Conservation (phyloP, 2,329 filamentous ascomycete genomes). For the Hymenoscyphus infarciens region DNA sequence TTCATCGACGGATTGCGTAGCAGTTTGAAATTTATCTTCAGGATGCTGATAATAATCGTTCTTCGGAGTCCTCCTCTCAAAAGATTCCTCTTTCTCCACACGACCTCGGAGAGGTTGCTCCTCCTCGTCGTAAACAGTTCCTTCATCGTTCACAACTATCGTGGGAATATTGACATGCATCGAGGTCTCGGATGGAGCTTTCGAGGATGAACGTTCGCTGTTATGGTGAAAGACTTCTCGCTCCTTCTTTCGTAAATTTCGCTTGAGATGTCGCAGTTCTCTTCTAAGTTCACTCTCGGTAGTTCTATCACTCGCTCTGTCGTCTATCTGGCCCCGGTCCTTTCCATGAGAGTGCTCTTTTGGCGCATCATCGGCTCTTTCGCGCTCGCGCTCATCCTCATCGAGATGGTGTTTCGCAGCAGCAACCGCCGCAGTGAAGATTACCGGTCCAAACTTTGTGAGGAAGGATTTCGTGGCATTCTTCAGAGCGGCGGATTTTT, state of each 20-base stretch:
- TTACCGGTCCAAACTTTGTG: slow-evolving; percentile 22
- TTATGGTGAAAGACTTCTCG: slow-evolving; percentile 22
- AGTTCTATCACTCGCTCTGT: slow-evolving; percentile 10
- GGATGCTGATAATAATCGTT: slow-evolving; percentile 10
- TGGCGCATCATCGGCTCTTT: background rate
- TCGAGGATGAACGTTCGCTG: slow-evolving; percentile 25
- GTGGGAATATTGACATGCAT: slow-evolving; percentile 5
- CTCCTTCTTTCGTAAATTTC: slow-evolving; percentile 18
- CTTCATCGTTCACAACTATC: slow-evolving; percentile 3
- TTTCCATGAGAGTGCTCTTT: background rate
- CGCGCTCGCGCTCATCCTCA: slow-evolving; percentile 7
- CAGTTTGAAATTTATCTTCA: slow-evolving; percentile 5
- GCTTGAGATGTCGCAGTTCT: slow-evolving; percentile 51
- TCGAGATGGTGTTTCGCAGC: slow-evolving; percentile 21
- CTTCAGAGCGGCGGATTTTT: slow-evolving; percentile 4
- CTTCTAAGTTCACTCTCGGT: slow-evolving; percentile 6
- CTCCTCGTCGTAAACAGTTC: background rate
- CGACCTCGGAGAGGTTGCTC: background rate
- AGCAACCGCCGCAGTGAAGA: slow-evolving; percentile 19
- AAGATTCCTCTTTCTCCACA: slow-evolving; percentile 1
- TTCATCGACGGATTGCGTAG: background rate
- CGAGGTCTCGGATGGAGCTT: slow-evolving; percentile 13
- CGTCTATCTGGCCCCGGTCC: background rate
- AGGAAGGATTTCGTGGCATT: slow-evolving; percentile 13
- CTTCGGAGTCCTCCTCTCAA: slow-evolving; percentile 4